These are phyloP conservation scores for Cucurbita moschata DNA, from an alignment of 306 rosid species.

Conservation along the genomic window DNA sequence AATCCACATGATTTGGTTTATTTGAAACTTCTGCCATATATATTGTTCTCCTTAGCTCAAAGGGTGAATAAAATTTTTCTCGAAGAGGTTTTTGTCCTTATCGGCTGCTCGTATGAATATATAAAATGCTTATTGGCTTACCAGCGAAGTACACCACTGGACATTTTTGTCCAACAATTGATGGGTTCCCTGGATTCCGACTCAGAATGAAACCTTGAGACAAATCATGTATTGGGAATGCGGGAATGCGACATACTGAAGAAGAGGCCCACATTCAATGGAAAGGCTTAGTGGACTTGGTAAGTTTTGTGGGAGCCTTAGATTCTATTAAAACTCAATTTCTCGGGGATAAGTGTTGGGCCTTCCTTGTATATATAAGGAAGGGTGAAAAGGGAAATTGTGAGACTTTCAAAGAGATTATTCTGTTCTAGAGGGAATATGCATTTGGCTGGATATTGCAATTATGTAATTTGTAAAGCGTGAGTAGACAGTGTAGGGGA, in stretches of 20 bases:
- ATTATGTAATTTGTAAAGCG: not conserved
- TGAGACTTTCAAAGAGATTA: not conserved
- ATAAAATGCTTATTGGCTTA: too few species aligned
- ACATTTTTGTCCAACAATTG: too few species aligned
- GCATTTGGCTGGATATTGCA: not conserved
- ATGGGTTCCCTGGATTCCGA: not conserved
- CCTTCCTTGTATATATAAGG: too few species aligned
- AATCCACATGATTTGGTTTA: not conserved
- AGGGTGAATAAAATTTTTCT: too few species aligned
- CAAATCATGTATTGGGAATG: not conserved
- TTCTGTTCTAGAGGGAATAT: not conserved
- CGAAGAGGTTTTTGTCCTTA: too few species aligned
- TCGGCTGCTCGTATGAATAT: too few species aligned
- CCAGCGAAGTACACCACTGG: too few species aligned
- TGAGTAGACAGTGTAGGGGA: not conserved
- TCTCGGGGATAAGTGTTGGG: too few species aligned
- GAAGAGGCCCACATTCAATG: not conserved
- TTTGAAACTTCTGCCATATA: not conserved
- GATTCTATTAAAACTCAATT: too few species aligned
- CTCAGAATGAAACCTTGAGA: not conserved
- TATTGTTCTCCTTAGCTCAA: too few species aligned
- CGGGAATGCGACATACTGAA: not conserved
- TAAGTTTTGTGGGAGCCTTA: too few species aligned
- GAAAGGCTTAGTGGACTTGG: not conserved
- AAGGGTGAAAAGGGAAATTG: not conserved